Base-by-base conservation (phyloP, 2,329 filamentous ascomycete species). In the Fusarium sp. region DNA sequence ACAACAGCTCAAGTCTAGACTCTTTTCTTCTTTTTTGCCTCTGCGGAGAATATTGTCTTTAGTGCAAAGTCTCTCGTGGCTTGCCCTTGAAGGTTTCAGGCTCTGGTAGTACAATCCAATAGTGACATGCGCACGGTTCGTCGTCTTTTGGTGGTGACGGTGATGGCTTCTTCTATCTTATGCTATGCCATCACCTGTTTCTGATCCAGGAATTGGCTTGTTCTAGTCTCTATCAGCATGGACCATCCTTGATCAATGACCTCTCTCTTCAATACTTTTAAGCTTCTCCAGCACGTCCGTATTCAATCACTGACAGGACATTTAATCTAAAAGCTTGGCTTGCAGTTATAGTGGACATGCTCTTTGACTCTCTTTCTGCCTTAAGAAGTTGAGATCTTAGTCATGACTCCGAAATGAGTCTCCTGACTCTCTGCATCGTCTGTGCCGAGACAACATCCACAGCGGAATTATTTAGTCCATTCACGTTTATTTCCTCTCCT, bases 111-210 rank as follows among this genome's bases (percentile, higher is more conserved):
- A 29, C 53, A 34, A 34, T 46, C 24, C 29, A 34, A 65, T 47
- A 59, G 46, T 15, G 60, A 32, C 60, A 22, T 32, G 24, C 29
- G 63, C 63, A 66, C 62, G 62, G 63, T 41, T 49, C 20, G 12
- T 46, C 22, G n/a, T 57, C 8, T 29, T 24, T 62, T 66, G 63
- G 63, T 66, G 63, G 56, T 27, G 24, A 49, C 63, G 63, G 63
- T 66, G 63, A 66, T 66, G 63, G 62, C 62, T 52, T 52, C 30
- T 43, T 24, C 20, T 32, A 27, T 12, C 18, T 38, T 0, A 38
- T 58, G 32, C n/a, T 47, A 30, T 20, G 12, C 18, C 34, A 30
- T 38, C 46, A 48, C 64, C 58, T 29, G 62, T 65, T 60, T 65
- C 53, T 47, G 27, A 60, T 40, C 27, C 48, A 44, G 46, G 41